Conservation (phyloP, 345 rosid species). For the Eucalyptus polybractea region DNA sequence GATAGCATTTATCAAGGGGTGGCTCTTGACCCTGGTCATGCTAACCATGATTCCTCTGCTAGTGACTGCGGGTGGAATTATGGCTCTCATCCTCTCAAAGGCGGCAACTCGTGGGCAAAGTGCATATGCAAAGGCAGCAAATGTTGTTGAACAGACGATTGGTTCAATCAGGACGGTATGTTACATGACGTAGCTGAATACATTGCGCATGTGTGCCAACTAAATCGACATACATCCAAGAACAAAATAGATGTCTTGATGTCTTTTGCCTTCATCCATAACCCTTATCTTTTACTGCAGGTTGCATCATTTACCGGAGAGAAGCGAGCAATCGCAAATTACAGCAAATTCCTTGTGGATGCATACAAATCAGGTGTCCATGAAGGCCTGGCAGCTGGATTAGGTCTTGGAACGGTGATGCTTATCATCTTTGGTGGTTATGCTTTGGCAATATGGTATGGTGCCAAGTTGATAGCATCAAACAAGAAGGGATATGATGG, state of each 20-base stretch:
- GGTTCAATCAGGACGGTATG: constrained; percentile 83
- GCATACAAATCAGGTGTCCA: constrained; percentile 54
- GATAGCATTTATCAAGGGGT: constrained; percentile 63
- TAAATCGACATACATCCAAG: not conserved
- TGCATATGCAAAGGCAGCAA: constrained; percentile 66
- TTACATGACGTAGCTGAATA: not conserved
- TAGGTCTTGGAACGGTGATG: constrained; percentile 44
- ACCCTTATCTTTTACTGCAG: constrained; percentile 35
- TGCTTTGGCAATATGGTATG: constrained; percentile 66
- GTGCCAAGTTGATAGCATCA: constrained; percentile 49
- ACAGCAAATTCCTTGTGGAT: constrained; percentile 38
- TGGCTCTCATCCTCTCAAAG: constrained; percentile 40
- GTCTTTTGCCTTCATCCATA: constrained; percentile 6
- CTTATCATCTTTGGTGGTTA: constrained; percentile 36
- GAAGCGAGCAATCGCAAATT: constrained; percentile 47
- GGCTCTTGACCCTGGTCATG: constrained; percentile 87
- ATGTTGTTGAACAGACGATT: constrained; percentile 60
- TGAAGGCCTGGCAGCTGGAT: constrained; percentile 57
- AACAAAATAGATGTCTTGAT: not conserved
- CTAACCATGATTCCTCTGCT: constrained; percentile 54
- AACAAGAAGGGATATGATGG: constrained; percentile 45
- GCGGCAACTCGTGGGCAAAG: constrained; percentile 46
- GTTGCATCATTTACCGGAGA: constrained; percentile 92
- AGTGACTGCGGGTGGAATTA: constrained; percentile 44
- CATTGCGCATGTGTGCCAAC: not conserved